Conservation (phyloP, 2,329 filamentous ascomycete genomes). For the Elsinoe perseae region DNA sequence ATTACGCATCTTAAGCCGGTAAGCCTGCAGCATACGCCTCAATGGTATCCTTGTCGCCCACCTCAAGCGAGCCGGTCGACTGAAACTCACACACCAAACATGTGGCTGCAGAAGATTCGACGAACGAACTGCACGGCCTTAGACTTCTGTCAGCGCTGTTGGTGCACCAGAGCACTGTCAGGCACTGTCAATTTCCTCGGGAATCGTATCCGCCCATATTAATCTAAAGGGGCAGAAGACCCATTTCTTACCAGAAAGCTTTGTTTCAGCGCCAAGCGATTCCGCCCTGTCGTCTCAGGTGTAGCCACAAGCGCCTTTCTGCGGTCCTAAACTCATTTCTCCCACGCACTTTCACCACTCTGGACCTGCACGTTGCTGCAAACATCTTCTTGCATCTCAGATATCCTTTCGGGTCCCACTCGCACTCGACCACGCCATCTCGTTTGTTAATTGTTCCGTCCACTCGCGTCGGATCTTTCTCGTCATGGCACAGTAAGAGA, state of each 20-base stretch:
- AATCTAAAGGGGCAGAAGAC: not conserved
- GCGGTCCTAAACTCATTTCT: not conserved
- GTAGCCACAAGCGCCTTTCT: not conserved
- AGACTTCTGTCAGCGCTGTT: not conserved
- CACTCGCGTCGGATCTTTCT: not conserved
- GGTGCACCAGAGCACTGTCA: not conserved
- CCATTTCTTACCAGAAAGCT: not conserved
- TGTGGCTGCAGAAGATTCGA: not conserved
- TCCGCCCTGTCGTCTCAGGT: not conserved
- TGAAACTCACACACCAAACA: not conserved
- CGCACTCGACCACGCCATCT: not conserved
- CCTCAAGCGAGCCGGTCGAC: not conserved
- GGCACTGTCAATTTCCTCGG: not conserved
- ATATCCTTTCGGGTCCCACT: not conserved
- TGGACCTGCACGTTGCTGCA: not conserved
- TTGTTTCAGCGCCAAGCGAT: conserved; percentile 8
- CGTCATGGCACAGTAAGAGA: not conserved
- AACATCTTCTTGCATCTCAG: not conserved
- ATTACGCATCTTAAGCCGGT: too few species aligned
- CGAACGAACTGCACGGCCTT: not conserved
- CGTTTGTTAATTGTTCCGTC: not conserved
- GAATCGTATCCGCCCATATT: not conserved
- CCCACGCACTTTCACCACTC: not conserved
- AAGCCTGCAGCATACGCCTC: not conserved
- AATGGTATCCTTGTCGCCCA: not conserved